Percentiles rank a stretch among this genome's conserved stretches.
Conservation (phyloP, 768 basidiomycete species). For the Tulasnella sp. region DNA sequence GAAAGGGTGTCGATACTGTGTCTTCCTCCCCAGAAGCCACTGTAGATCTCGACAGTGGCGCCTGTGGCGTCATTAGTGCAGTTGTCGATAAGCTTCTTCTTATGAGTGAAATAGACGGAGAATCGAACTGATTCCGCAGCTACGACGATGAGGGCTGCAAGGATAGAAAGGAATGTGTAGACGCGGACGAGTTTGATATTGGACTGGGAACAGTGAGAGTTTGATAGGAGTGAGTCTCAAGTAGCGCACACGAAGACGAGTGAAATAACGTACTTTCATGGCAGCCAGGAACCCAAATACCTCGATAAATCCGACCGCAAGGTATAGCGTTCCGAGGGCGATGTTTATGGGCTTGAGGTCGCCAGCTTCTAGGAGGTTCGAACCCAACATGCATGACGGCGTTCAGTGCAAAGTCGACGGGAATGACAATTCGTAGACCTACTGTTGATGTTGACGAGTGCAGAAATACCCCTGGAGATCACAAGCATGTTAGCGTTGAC, state of each 20-base stretch:
- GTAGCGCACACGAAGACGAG: not conserved
- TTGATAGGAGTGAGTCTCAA: not conserved
- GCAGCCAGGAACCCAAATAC: slow-evolving; percentile 53
- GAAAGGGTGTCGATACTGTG: slow-evolving; percentile 30
- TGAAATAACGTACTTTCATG: slow-evolving; percentile 42
- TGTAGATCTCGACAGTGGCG: slow-evolving; percentile 37
- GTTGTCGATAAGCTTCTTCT: slow-evolving; percentile 54
- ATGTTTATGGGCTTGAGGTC: slow-evolving; percentile 42
- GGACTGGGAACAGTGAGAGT: not conserved
- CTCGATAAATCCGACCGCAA: slow-evolving; percentile 50
- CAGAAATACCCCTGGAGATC: not conserved
- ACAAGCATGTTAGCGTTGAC: slow-evolving; percentile 36
- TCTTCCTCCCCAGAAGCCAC: slow-evolving; percentile 42
- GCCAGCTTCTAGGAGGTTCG: not conserved
- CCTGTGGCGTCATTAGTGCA: slow-evolving; percentile 47
- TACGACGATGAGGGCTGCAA: slow-evolving; percentile 20
- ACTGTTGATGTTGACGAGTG: not conserved
- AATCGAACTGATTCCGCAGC: slow-evolving; percentile 21
- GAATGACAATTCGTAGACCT: not conserved
- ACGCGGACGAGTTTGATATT: slow-evolving; percentile 8
- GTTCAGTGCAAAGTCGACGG: not conserved
- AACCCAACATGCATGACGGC: not conserved
- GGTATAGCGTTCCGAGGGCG: slow-evolving; percentile 57
- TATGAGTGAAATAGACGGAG: slow-evolving; percentile 22
- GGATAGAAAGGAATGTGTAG: slow-evolving; percentile 14